A percentile compares a stretch with the other conserved stretches of the same genome.
phyloP scores from a whole-genome alignment of 495 filamentous ascomycete species.

The Penicillium ochrochloron region DNA sequence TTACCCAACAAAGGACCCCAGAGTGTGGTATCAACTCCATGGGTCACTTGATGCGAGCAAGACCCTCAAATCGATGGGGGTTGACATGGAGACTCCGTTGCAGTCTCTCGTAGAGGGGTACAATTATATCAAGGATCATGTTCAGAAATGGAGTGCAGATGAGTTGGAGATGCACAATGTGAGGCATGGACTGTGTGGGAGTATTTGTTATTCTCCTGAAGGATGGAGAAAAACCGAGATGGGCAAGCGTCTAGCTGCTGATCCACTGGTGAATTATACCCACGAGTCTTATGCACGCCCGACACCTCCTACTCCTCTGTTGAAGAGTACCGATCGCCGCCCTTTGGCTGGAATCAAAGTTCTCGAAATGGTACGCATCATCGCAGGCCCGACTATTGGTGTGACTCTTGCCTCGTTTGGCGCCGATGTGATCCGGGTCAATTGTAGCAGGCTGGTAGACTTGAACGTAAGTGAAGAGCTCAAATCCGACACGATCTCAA shows the following conservation, averaged over 20 bases:
- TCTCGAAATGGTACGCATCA: slow-evolving; percentile 63
- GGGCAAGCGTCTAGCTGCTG: slow-evolving; percentile 29
- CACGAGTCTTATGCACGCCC: slow-evolving; percentile 30
- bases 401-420: slow-evolving; percentile 60
- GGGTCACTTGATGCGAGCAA: slow-evolving; percentile 29
- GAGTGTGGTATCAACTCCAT: slow-evolving; percentile 38
- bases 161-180: slow-evolving; percentile 43
- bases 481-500: neutral
- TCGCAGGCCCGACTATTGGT: slow-evolving; percentile 61
- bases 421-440: slow-evolving; percentile 65
- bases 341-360: slow-evolving; percentile 64
- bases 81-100: slow-evolving; percentile 12
- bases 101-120: slow-evolving; percentile 18
- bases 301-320: slow-evolving; percentile 23
- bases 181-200: slow-evolving; percentile 37
- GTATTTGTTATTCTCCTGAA: slow-evolving; percentile 38
- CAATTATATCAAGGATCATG: slow-evolving; percentile 32
- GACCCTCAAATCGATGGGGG: slow-evolving; percentile 22
- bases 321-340: slow-evolving; percentile 22
- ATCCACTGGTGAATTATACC: slow-evolving; percentile 33
- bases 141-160: slow-evolving; percentile 35
- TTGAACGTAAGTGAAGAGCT: slow-evolving; percentile 29
- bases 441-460: slow-evolving; percentile 58
- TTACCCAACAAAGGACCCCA: slow-evolving; percentile 29
- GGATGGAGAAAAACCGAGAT: slow-evolving; percentile 40